Percentiles rank a stretch among this genome's conserved stretches.
phyloP scores from a whole-genome alignment of 306 rosid species.

The Medicago truncatula region MtrunA17r5.0-ANR NC_053045.1:33356501-33357000 shows the following conservation, averaged over 20 bases:
- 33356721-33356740: too few species aligned
- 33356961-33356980: neutral
- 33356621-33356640: too few species aligned
- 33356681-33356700: too few species aligned
- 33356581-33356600: too few species aligned
- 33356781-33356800: too few species aligned
- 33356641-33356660: too few species aligned
- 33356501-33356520: neutral
- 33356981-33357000: neutral
- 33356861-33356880: neutral
- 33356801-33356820: too few species aligned
- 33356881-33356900: neutral
- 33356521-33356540: neutral
- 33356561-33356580: neutral
- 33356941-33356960: neutral
- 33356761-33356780: neutral
- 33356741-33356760: neutral
- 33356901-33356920: neutral
- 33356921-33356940: too few species aligned
- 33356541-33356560: neutral
- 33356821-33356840: neutral
- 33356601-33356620: too few species aligned
- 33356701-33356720: too few species aligned
- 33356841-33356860: neutral
- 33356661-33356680: too few species aligned